Base-by-base conservation (phyloP, 2,329 filamentous ascomycete species). In the Phoma sp. region DNA sequence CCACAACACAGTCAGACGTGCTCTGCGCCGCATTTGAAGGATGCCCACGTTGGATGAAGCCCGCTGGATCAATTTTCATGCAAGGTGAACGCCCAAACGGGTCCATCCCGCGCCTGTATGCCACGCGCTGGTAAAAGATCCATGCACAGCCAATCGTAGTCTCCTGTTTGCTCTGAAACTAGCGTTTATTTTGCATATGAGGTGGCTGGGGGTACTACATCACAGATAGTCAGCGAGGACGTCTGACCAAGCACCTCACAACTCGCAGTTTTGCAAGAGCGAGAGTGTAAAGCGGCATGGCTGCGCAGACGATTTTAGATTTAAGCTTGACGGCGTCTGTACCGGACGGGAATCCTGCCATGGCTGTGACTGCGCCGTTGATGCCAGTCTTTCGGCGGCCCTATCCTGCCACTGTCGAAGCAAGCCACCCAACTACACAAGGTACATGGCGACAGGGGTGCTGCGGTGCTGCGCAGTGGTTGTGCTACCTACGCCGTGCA, bases 41-140 rank as follows among this genome's bases (percentile, higher is more conserved):
- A 57, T 19, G 31, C 48, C 44, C 51, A 41, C 43, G 27, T 55
- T 54, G 49, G 50, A 55, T 50, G 29, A 53, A 41, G 45, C 33
- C 40, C 39, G 25, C 36, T 44, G 49, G 45, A 29, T 43, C 44
- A 44, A 32, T 45, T 45, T 21, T 22, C 35, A 53, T 49, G 55
- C 55, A 50, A 49, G 35, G 55, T 37, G 40, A 41, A 51, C 44
- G 54, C 54, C 60, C 62, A 65, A 63, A 57, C 60, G 62, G 60
- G 47, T 61, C 57, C 58, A 66, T 65, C 55, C 62, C 57, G 60
- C 62, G 55, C 60, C 49, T 55, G 54, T 59, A 55, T 51, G 54
- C 43, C 43, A 40, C 48, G 29, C 39, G n/a, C 12, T 47, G 46
- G 21, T 40, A 21, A 6, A 44, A 32, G 7, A 19, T 24, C 27